Conservation (phyloP, 2,329 filamentous ascomycete genomes). For the Phyllosticta capitalensis region DNA sequence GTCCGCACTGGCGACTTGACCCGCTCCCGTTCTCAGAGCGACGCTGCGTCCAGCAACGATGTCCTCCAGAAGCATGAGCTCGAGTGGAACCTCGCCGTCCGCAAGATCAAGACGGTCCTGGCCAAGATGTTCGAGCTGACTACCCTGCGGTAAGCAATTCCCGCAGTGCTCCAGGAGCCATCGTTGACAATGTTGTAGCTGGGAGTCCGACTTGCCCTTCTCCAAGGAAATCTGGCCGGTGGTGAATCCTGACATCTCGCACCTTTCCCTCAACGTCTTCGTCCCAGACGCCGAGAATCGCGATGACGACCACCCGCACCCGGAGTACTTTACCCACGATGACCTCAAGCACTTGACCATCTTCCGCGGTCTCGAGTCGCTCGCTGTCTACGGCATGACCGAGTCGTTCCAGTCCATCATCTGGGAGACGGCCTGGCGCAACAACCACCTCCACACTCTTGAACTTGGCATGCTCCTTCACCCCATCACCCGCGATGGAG, state of each 20-base stretch:
- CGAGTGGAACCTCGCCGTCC: slow-evolving; percentile 16
- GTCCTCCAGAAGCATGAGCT: neutral
- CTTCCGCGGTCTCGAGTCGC: slow-evolving; percentile 19
- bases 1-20: neutral
- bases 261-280: slow-evolving; percentile 22
- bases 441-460: slow-evolving; percentile 17
- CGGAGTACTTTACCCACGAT: slow-evolving; percentile 17
- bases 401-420: slow-evolving; percentile 21
- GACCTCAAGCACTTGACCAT: slow-evolving; percentile 20
- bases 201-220: slow-evolving; percentile 22
- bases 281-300: slow-evolving; percentile 16
- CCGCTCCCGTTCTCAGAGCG: slow-evolving; percentile 8
- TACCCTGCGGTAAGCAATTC: slow-evolving; percentile 21
- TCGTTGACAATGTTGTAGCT: slow-evolving; percentile 16
- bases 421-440: slow-evolving; percentile 24
- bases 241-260: slow-evolving; percentile 18
- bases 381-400: slow-evolving; percentile 21
- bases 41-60: neutral
- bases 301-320: slow-evolving; percentile 11
- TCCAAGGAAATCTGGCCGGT: slow-evolving; percentile 16
- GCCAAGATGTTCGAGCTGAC: slow-evolving; percentile 17
- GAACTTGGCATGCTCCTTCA: slow-evolving; percentile 21
- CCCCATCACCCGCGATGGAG: slow-evolving; percentile 20
- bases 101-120: slow-evolving; percentile 16
- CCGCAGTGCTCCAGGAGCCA: neutral